Base-by-base conservation (phyloP, 768 basidiomycete species). In the Boletus subcaerulescens region DNA sequence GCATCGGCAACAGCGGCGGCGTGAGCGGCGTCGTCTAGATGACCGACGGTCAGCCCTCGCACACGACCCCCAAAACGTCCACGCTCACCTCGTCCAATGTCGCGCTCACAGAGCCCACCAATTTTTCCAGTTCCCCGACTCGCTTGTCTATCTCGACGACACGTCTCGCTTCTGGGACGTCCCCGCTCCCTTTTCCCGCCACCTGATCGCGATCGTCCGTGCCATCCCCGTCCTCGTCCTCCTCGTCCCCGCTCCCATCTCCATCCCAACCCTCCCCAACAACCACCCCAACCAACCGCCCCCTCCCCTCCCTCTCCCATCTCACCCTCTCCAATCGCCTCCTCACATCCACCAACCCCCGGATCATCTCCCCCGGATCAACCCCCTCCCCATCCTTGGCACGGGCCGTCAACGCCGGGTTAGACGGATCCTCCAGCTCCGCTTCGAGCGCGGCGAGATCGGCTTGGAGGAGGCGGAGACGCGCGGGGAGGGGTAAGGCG, bases 381-480 rank as follows among this genome's bases (percentile, higher is more conserved):
- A 85, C 78, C 47, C 80, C 78, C 39, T 80, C 80, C 3, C 65
- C 64, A 6, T 58, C 55, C 41, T 81, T 79, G 50, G 83, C 81
- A 26, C 78, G 73, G 53, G 86, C 86, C 45, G 77, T 77, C 24
- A 89, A 64, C 13, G 83, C 72, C 15, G 87, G 86, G 65, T 87
- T 91, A 4, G 89, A 80, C 11, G 89, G 90, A 60, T 92, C 89
- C 0, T 85, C 78, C n/a, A 95, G 76, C 64, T 95, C 91, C 1
- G 74, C 68, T 68, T 99, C 96, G 4, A 99, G 78, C 29, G 91
- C 79, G 0, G 80, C 70, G 1, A 98, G 76, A 64, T 99, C 96
- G 3, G 80, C 78, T 56, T 93, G 89, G 9, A 99, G 76, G 3
- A 75, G 70, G 10, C 80, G 80, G 20, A 93, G 70, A 32, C 87